Base-by-base conservation (phyloP, 352 stramenopile genomes). In the Phytophthora parvispora region DNA sequence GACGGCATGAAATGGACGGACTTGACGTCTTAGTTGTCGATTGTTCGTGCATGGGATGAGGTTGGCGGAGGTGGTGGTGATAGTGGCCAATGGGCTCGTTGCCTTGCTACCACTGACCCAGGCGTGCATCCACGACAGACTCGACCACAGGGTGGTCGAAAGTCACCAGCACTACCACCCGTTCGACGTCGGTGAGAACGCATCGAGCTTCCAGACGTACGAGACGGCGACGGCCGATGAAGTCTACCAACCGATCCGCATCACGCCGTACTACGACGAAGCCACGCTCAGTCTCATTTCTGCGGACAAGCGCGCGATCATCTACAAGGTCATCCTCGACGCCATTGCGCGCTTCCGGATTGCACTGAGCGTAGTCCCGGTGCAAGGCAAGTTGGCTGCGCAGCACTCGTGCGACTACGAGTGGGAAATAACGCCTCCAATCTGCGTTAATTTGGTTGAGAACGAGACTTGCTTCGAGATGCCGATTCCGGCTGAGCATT, bases 211-310 rank as follows among this genome's bases (percentile, higher is more conserved):
- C 55, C 81, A 91, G 55, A 62, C 57, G 2, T 91, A 90, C 18
- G 82, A 83, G 29, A 43, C 78, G 0, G 31, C 59, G 12, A 29
- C 75, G 1, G 62, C 74, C 20, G 36, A 36, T 2, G 43, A 62
- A 8, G 50, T 56, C 2, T 94, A 92, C 62, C 18, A 79, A 31
- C 70, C 84, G 6, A 90, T 94, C 51, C 84, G 86, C 1, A 94
- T 94, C 69, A 92, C 80, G 5, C 75, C 86, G 2, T 89, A 91
- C 66, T 93, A 86, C 52, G 88, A 95, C 64, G 74, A 87, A 29
- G 31, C 63, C 0, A 90, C 75, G 4, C 63, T 95, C 32, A 50
- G 76, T 40, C 34, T 67, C 12, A 50, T 95, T 1, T 65, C 83
- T 0, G 20, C 63, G 3, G 75, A 75, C 3, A 84, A 93, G 48